phyloP scores from a whole-genome alignment of 1,139 yeast genomes.

The Magnusiomyces magnusii region DNA sequence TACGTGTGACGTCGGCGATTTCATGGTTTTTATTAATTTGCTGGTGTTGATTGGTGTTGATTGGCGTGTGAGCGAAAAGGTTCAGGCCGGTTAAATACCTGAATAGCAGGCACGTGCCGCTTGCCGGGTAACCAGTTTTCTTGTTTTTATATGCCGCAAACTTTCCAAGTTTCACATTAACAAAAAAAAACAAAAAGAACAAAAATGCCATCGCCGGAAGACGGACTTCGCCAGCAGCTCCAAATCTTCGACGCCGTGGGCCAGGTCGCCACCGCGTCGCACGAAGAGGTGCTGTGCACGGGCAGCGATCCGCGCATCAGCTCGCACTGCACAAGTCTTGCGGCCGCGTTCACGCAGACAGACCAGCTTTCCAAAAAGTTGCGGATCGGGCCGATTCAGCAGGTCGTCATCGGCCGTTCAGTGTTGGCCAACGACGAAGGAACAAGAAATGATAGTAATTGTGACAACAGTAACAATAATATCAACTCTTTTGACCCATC shows the following conservation, averaged over 20 bases:
- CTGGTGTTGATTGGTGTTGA: background rate
- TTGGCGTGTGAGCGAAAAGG: background rate
- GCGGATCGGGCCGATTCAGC: slow-evolving; percentile 27
- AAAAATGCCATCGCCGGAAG: slow-evolving; percentile 3
- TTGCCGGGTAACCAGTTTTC: too few species aligned
- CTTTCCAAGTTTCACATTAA: too few species aligned
- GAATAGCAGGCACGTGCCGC: too few species aligned
- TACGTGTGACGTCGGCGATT: background rate
- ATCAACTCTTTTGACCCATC: background rate
- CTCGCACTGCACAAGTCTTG: slow-evolving; percentile 16
- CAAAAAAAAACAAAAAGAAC: background rate
- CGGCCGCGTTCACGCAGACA: slow-evolving; percentile 23
- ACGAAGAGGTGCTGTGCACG: slow-evolving; percentile 22
- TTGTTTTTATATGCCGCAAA: too few species aligned
- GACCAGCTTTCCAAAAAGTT: slow-evolving; percentile 26
- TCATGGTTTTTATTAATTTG: background rate
- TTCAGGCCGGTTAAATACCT: too few species aligned
- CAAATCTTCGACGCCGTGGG: slow-evolving; percentile 17
- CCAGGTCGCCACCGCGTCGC: slow-evolving; percentile 21
- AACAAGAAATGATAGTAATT: background rate
- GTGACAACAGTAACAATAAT: background rate
- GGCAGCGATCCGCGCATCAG: slow-evolving; percentile 13
- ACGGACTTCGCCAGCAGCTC: slow-evolving; percentile 8
- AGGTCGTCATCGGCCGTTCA: slow-evolving; percentile 21
- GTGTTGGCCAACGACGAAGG: background rate